Conservation (phyloP, 805 yeast genomes). For the Zygotorulaspora chibaensis region DNA sequence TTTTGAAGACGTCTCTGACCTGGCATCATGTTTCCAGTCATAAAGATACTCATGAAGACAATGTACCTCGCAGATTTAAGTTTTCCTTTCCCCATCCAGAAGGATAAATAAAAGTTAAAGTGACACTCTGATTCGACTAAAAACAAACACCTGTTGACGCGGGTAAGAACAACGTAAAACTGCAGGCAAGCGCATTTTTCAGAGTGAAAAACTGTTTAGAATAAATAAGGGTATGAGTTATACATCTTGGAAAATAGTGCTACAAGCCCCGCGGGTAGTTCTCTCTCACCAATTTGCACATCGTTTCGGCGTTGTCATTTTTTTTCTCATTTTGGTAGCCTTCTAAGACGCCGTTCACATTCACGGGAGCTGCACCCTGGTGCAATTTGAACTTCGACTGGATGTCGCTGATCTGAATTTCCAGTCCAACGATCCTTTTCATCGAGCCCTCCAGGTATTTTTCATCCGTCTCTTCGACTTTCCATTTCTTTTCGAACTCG, state of each 20-base stretch:
- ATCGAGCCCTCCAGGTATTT: slow-evolving; percentile 40
- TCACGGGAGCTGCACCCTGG: slow-evolving; percentile 43
- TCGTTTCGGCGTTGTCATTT: neutral
- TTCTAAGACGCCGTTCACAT: slow-evolving; percentile 48
- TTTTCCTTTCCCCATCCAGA: too few species aligned
- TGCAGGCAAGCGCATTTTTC: too few species aligned
- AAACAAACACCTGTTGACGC: too few species aligned
- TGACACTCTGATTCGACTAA: too few species aligned
- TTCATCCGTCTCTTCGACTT: slow-evolving; percentile 54
- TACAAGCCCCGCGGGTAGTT: slow-evolving; percentile 9
- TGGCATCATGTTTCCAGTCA: neutral
- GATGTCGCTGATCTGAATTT: slow-evolving; percentile 44
- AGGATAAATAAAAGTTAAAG: too few species aligned
- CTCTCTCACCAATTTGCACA: slow-evolving; percentile 5
- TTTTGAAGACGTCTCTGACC: too few species aligned
- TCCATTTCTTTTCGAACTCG: slow-evolving; percentile 42
- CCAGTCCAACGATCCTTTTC: slow-evolving; percentile 53
- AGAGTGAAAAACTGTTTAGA: neutral
- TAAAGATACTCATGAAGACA: neutral
- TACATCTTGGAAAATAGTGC: neutral
- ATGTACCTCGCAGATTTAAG: too few species aligned
- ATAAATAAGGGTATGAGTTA: neutral
- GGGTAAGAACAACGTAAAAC: too few species aligned
- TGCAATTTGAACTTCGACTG: slow-evolving; percentile 57
- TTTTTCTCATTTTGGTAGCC: slow-evolving; percentile 41